phyloP scores from a whole-genome alignment of 2,329 filamentous ascomycete genomes.

The Fusarium floridanum region DNA sequence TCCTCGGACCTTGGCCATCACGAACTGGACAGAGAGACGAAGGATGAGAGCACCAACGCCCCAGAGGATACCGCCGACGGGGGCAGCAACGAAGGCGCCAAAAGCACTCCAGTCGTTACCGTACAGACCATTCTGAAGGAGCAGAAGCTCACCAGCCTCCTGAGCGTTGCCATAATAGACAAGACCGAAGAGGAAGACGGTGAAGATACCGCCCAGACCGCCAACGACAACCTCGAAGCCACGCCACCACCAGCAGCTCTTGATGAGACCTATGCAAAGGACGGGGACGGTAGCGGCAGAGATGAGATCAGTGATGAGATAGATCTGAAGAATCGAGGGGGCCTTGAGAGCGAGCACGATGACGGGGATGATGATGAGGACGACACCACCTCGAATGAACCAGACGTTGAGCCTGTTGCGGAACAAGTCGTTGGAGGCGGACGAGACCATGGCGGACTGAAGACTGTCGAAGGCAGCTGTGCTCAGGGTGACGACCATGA shows the following conservation, averaged over 20 bases:
- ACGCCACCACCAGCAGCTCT: constrained; percentile 80
- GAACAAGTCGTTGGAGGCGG: constrained; percentile 86
- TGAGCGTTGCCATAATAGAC: constrained; percentile 80
- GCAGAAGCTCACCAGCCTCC: constrained; percentile 74
- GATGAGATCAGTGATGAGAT: constrained; percentile 84
- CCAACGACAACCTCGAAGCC: constrained; percentile 86
- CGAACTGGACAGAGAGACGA: constrained; percentile 71
- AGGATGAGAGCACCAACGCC: constrained; percentile 72
- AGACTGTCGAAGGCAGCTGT: constrained; percentile 85
- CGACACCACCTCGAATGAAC: constrained; percentile 76
- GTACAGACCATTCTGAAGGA: constrained; percentile 81
- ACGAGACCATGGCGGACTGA: constrained; percentile 88
- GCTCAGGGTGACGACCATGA: constrained; percentile 83
- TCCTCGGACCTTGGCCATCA: constrained; percentile 68
- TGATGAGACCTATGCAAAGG: constrained; percentile 77
- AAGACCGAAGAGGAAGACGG: constrained; percentile 84
- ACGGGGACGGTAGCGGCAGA: constrained; percentile 82
- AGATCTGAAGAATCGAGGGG: constrained; percentile 83
- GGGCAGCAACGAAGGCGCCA: constrained; percentile 85
- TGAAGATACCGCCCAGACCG: constrained; percentile 81
- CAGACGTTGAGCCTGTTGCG: constrained; percentile 83
- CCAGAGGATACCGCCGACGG: constrained; percentile 80
- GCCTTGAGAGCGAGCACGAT: constrained; percentile 80
- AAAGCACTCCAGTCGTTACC: constrained; percentile 84
- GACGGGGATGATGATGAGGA: constrained; percentile 79